A percentile compares a stretch with the other conserved stretches of the same genome.
phyloP scores from a whole-genome alignment of 805 yeast genomes.

The Metschnikowia cerradonensis region DNA sequence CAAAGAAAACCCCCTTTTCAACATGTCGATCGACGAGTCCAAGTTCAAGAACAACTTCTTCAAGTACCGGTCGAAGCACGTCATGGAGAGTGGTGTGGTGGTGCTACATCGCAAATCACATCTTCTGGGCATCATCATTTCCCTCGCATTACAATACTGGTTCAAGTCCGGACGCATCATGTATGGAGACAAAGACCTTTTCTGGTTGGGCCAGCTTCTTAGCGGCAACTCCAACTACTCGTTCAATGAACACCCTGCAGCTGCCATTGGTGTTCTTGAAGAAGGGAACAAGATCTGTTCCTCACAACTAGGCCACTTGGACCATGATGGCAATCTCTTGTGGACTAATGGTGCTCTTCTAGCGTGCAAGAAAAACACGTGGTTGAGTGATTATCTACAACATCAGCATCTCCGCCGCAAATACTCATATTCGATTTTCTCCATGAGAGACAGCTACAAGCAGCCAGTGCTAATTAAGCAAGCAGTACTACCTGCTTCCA shows the following conservation, averaged over 20 bases:
- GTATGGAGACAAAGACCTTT: conserved; percentile 26
- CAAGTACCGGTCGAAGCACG: conserved; percentile 20
- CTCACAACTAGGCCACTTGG: conserved; percentile 25
- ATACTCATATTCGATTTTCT: conserved; percentile 8
- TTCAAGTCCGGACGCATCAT: conserved; percentile 20
- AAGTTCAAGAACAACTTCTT: conserved; percentile 14
- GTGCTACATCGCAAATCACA: conserved; percentile 24
- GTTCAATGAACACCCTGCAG: conserved; percentile 20
- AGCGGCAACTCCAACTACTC: conserved; percentile 19
- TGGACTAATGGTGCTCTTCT: conserved; percentile 31
- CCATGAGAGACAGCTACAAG: conserved; percentile 8
- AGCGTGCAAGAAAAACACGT: conserved; percentile 21
- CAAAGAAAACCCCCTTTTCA: conserved; percentile 5
- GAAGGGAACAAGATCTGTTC: conserved; percentile 19
- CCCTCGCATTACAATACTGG: conserved; percentile 14
- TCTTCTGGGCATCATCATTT: conserved; percentile 14
- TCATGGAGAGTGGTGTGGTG: conserved; percentile 38
- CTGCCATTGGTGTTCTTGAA: conserved; percentile 21
- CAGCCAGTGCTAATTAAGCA: conserved; percentile 7
- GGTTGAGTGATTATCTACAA: conserved; percentile 13
- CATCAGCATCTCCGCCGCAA: conserved; percentile 8
- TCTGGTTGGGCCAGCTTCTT: conserved; percentile 29
- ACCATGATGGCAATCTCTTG: conserved; percentile 15
- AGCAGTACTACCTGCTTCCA: conserved; percentile 13
- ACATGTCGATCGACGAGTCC: conserved; percentile 6